phyloP scores from a whole-genome alignment of 345 rosid species.

The Heritiera littoralis region DNA sequence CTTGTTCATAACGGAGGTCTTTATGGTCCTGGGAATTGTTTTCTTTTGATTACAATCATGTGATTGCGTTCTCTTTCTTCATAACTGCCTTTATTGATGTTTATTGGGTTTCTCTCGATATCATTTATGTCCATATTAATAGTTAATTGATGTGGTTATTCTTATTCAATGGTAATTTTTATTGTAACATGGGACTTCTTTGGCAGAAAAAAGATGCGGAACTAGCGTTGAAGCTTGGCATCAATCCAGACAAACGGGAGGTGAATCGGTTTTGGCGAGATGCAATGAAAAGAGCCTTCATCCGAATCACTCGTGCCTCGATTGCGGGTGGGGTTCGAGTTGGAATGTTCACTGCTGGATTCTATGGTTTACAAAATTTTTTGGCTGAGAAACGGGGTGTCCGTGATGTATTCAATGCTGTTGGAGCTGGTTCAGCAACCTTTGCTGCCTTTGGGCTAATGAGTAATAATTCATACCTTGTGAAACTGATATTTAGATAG shows the following conservation, averaged over 20 bases:
- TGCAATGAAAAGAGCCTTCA: constrained; percentile 92
- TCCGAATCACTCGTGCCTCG: constrained; percentile 84
- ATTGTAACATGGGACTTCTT: neutral
- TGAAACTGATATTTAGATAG: neutral
- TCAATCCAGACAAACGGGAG: constrained; percentile 86
- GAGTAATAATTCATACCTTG: constrained; percentile 42
- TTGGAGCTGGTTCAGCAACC: constrained; percentile 94
- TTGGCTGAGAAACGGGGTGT: constrained; percentile 79
- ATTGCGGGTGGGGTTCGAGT: constrained; percentile 89
- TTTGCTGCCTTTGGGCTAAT: constrained; percentile 86
- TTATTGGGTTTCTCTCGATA: neutral
- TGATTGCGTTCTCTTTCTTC: neutral
- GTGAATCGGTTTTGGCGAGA: constrained; percentile 87
- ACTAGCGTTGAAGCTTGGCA: constrained; percentile 92
- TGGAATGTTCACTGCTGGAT: constrained; percentile 89
- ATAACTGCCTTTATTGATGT: neutral
- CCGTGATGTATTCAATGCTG: constrained; percentile 78
- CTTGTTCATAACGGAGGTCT: neutral
- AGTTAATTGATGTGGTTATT: neutral
- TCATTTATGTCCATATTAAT: neutral
- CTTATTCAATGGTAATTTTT: neutral
- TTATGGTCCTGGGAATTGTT: neutral
- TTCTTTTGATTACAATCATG: neutral
- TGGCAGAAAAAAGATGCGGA: constrained; percentile 94
- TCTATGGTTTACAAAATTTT: constrained; percentile 71